Conservation (phyloP, 2,329 filamentous ascomycete species). For the Camptophora hylomeconis region DNA sequence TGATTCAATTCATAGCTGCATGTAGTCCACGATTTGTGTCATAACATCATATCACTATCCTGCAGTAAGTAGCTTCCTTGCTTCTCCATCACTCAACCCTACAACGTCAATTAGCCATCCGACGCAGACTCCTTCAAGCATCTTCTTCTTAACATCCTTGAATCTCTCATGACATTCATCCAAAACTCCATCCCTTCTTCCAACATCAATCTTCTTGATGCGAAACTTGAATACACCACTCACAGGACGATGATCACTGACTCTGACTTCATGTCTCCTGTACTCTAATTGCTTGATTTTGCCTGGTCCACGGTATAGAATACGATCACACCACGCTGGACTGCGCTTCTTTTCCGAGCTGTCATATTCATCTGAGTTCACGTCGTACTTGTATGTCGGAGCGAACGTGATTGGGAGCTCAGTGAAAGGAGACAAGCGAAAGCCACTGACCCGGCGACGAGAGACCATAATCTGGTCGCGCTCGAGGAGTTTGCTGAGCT, state of each 20-base stretch:
- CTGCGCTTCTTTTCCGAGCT: slow-evolving; percentile 86
- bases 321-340: slow-evolving; percentile 90
- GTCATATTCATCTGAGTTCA: slow-evolving; percentile 88
- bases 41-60: too few species aligned
- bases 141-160: slow-evolving; percentile 40
- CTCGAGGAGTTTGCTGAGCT: slow-evolving; percentile 75
- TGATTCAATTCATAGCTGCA: too few species aligned
- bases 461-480: slow-evolving; percentile 87
- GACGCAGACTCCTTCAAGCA: slow-evolving; percentile 13
- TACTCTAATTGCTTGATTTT: slow-evolving; percentile 83
- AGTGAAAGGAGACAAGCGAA: slow-evolving; percentile 78
- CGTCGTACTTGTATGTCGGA: slow-evolving; percentile 97
- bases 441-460: slow-evolving; percentile 75
- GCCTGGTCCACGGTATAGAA: slow-evolving; percentile 73
- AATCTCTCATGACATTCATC: slow-evolving; percentile 64
- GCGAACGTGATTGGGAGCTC: slow-evolving; percentile 84
- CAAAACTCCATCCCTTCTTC: slow-evolving; percentile 53
- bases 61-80: slow-evolving; percentile 1
- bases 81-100: slow-evolving; percentile 9
- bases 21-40: too few species aligned
- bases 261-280: slow-evolving; percentile 71
- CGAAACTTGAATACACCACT: slow-evolving; percentile 71
- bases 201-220: slow-evolving; percentile 66
- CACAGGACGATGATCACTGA: slow-evolving; percentile 88
- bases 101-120: slow-evolving; percentile 11